Conservation (phyloP, 1,284 basidiomycete species). For the Boletus sp. region DNA sequence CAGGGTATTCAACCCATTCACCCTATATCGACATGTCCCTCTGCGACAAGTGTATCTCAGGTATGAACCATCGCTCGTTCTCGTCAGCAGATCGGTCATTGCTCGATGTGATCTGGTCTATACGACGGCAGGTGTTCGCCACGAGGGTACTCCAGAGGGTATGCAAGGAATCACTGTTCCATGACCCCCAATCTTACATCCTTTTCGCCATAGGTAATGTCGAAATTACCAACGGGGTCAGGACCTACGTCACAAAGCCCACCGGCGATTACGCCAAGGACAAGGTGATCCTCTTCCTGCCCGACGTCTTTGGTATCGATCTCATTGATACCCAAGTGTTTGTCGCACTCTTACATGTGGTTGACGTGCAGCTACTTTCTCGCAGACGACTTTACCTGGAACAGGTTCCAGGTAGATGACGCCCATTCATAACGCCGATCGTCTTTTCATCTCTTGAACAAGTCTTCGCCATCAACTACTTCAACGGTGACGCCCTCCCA, state of each 20-base stretch:
- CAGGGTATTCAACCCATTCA: neutral
- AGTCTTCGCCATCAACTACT: conserved; percentile 50
- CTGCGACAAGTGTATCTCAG: conserved; percentile 28
- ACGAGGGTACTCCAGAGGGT: conserved; percentile 30
- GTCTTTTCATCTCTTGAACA: conserved; percentile 48
- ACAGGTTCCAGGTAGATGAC: conserved; percentile 62
- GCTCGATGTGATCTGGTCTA: conserved; percentile 7
- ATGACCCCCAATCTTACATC: neutral
- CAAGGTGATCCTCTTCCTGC: conserved; percentile 59
- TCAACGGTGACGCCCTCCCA: conserved; percentile 47
- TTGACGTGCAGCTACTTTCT: conserved; percentile 49
- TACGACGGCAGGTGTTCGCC: conserved; percentile 25
- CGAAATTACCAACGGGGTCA: conserved; percentile 50
- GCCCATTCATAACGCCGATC: neutral
- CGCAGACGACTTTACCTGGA: conserved; percentile 73
- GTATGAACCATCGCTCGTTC: conserved; percentile 6
- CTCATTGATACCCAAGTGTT: conserved; percentile 50
- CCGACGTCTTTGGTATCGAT: conserved; percentile 66
- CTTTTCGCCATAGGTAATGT: conserved; percentile 11
- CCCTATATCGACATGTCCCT: conserved; percentile 26
- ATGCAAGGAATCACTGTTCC: neutral
- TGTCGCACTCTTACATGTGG: neutral
- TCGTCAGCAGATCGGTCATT: neutral
- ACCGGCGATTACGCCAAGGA: conserved; percentile 52
- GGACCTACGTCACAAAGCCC: conserved; percentile 57